phyloP scores from a whole-genome alignment of 208 protist genomes.

The Vickermania ingenoplastis region DNA sequence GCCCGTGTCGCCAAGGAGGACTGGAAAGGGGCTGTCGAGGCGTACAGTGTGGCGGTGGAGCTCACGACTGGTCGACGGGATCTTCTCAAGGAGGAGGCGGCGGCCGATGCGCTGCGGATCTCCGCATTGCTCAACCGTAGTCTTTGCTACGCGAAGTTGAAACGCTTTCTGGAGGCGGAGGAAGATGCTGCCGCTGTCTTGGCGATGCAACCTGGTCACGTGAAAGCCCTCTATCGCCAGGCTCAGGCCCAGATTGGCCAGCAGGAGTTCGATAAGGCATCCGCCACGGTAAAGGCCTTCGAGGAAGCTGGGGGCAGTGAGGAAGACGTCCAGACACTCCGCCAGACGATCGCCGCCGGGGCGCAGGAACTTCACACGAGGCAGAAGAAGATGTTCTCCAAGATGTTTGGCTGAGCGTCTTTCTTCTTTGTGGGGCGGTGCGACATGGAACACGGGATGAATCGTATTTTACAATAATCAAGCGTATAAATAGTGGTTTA shows the following conservation, averaged over 20 bases:
- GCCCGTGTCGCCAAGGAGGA: conserved; percentile 29
- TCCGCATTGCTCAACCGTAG: conserved; percentile 59
- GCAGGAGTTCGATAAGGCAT: conserved; percentile 42
- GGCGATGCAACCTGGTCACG: conserved; percentile 24
- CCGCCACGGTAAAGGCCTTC: conserved; percentile 18
- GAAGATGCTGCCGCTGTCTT: conserved; percentile 28
- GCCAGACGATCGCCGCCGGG: conserved; percentile 20
- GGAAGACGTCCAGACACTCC: conserved; percentile 34
- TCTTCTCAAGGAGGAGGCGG: conserved; percentile 43
- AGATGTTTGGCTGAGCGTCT: conserved; percentile 45
- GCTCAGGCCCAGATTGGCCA: conserved; percentile 33
- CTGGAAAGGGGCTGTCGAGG: conserved; percentile 35
- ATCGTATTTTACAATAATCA: no score
- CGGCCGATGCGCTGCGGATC: conserved; percentile 33
- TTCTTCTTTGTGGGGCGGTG: neutral
- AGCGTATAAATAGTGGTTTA: no score
- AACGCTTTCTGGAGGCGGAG: conserved; percentile 24
- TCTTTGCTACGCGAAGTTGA: conserved; percentile 28
- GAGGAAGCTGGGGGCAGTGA: conserved; percentile 18
- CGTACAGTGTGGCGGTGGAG: conserved; percentile 43
- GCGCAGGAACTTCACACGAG: conserved; percentile 17
- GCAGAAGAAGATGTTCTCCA: conserved; percentile 55
- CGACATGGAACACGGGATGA: neutral
- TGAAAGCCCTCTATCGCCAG: conserved; percentile 65
- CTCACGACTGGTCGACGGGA: conserved; percentile 62